A percentile compares a stretch with the other conserved stretches of the same genome.
phyloP scores from a whole-genome alignment of 352 stramenopile species.

The Phytopythium cucurbitacearum region DNA sequence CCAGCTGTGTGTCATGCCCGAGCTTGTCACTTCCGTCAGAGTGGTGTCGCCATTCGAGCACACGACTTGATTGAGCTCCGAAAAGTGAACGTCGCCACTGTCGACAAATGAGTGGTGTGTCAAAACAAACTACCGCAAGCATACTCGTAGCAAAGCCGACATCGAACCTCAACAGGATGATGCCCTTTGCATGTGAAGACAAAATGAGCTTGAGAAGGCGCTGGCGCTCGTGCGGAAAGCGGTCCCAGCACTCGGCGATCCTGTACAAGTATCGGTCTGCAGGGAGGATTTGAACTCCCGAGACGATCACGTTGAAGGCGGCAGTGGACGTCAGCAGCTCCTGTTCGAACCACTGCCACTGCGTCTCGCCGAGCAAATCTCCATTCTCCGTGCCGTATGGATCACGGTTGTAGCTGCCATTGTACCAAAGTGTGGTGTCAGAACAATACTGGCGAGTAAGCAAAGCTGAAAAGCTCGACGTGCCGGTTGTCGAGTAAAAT shows the following conservation, averaged over 20 bases:
- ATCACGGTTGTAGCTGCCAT: conserved; percentile 74
- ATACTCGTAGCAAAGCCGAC: conserved; percentile 10
- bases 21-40: conserved; percentile 89
- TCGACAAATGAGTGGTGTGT: background rate
- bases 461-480: background rate
- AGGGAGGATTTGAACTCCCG: conserved; percentile 87
- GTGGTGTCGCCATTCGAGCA: conserved; percentile 65
- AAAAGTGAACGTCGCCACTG: conserved; percentile 92
- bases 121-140: conserved; percentile 22
- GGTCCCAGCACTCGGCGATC: conserved; percentile 85
- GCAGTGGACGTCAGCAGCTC: conserved; percentile 76
- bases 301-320: conserved; percentile 92
- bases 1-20: conserved; percentile 93
- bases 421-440: background rate
- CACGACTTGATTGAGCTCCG: conserved; percentile 90
- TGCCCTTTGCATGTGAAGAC: conserved; percentile 71
- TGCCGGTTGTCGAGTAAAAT: conserved; percentile 84
- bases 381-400: conserved; percentile 54
- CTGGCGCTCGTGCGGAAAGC: conserved; percentile 81
- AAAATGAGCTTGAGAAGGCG: conserved; percentile 85
- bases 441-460: background rate
- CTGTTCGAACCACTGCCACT: conserved; percentile 86
- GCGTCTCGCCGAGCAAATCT: conserved; percentile 65
- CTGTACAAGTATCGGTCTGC: conserved; percentile 59
- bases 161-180: conserved; percentile 81